Evolutionary conservation across 73 alveolate species (phyloP), one percentile per base, ranked within the genome.

Genomic region (Symbiodinium natans): DNA sequence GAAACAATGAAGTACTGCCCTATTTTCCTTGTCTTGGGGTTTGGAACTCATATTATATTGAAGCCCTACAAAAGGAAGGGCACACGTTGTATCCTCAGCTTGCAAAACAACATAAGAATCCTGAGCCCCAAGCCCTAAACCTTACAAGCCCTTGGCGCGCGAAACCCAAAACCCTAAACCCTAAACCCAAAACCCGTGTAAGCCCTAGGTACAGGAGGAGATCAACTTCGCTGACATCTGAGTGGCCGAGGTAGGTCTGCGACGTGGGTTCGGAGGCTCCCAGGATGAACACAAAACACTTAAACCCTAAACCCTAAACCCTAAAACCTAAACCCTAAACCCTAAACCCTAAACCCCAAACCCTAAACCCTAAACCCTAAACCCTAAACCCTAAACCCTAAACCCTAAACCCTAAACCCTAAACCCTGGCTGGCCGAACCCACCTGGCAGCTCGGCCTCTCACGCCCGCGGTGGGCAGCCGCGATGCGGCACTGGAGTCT

Each of bases 201-300:
- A n/a, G n/a, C n/a, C n/a, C n/a, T 86, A 88, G 95, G 95, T 88
- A 9, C 86, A 88, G 74, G 95, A 59, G 86, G 95, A 88, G 80
- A 88, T 88, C 71, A 88, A 88, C 73, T 88, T 88, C 43, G 95
- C 95, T 25, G 95, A 88, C 86, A 88, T 88, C 42, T 88, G 86
- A 87, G 68, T n/a, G 41, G 68, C 68, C 68, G 21, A 52, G 34
- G 77, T 27, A 27, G 77, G 77, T 27, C 77, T 23, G 33, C 75
- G 29, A 56, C 31, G 75, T 63, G 34, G 77, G 77, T 52, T 52
- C 68, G 34, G 34, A 63, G 10, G 34, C 4, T 63, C 1, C 10
- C 77, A 6, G 19, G 36, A 6, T 46, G 59, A 46, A 6, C 59
- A 46, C 59, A 13, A 46, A 6, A 6, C 13, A 46, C 59, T 9